These are phyloP conservation scores for Erodium maritimum DNA, from an alignment of 345 rosid genomes.

Conservation along the genomic window DNA sequence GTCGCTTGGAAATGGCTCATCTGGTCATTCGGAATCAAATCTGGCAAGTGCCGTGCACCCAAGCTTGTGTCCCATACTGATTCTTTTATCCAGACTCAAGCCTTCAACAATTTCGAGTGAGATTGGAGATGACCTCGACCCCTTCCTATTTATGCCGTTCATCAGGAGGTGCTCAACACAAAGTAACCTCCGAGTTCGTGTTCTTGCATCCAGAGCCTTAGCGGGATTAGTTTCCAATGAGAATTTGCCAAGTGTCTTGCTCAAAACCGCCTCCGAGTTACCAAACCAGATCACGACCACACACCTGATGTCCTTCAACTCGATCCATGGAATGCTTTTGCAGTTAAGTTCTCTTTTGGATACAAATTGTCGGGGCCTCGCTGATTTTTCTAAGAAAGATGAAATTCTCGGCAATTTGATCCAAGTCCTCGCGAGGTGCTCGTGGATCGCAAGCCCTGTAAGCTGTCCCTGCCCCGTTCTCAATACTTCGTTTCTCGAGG, in stretches of 20 bases:
- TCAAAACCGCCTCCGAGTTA: constrained; percentile 58
- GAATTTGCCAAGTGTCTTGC: constrained; percentile 51
- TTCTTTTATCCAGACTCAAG: constrained; percentile 89
- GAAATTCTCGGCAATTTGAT: constrained; percentile 58
- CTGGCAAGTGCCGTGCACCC: constrained; percentile 73
- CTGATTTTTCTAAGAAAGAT: constrained; percentile 64
- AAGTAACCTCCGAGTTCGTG: constrained; percentile 71
- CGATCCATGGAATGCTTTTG: constrained; percentile 71
- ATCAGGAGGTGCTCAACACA: constrained; percentile 85
- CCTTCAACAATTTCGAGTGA: constrained; percentile 84
- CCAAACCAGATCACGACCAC: constrained; percentile 22
- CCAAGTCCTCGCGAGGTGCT: constrained; percentile 34
- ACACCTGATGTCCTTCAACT: constrained; percentile 38
- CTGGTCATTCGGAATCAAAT: constrained; percentile 45
- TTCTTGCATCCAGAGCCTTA: constrained; percentile 89
- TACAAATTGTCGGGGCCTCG: constrained; percentile 66
- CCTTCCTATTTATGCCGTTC: constrained; percentile 84
- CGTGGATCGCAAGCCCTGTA: constrained; percentile 71
- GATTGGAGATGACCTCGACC: constrained; percentile 83
- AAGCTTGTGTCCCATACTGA: constrained; percentile 86
- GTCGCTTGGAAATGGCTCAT: constrained; percentile 33
- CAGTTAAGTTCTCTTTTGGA: constrained; percentile 73
- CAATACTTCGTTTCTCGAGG: constrained; percentile 58
- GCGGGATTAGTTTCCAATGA: constrained; percentile 86
- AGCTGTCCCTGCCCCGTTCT: constrained; percentile 74